These are phyloP conservation scores for Xenoacremonium recifei DNA, from an alignment of 2,329 filamentous ascomycete genomes.

Conservation along the genomic window DNA sequence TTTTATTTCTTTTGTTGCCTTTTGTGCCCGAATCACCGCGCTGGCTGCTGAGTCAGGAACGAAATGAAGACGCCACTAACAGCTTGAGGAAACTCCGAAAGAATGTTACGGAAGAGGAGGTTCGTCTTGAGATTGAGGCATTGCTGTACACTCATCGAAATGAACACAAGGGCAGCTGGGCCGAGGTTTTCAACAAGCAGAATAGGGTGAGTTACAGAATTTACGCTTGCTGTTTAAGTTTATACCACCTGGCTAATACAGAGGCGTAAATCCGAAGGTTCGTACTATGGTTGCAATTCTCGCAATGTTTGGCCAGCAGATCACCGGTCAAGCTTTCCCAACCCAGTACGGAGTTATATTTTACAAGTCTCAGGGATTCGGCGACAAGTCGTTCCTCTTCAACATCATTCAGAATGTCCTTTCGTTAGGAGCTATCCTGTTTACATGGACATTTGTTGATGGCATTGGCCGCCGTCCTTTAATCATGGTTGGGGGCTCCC, in stretches of 20 bases:
- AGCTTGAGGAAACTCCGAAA: slow-evolving; percentile 31
- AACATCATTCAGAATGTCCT: slow-evolving; percentile 18
- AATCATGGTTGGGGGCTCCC: slow-evolving; percentile 20
- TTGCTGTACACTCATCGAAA: slow-evolving; percentile 3
- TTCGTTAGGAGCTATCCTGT: slow-evolving; percentile 11
- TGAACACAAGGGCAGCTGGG: slow-evolving; percentile 6
- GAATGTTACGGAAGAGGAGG: slow-evolving; percentile 24
- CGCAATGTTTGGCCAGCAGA: slow-evolving; percentile 31
- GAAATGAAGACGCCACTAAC: slow-evolving; percentile 31
- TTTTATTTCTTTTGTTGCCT: slow-evolving; percentile 32
- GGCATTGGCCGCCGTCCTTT: slow-evolving; percentile 12
- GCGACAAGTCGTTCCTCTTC: slow-evolving; percentile 22
- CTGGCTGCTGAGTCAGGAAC: slow-evolving; percentile 38
- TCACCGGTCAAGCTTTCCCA: slow-evolving; percentile 31
- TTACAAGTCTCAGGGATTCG: slow-evolving; percentile 27
- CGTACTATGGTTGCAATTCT: slow-evolving; percentile 23
- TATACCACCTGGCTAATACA: no score
- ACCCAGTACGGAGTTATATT: slow-evolving; percentile 29
- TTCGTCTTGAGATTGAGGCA: slow-evolving; percentile 21
- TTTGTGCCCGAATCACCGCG: slow-evolving; percentile 46
- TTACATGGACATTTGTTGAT: slow-evolving; percentile 26
- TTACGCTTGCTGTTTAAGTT: no score
- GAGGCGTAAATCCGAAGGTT: no score
- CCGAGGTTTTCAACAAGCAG: slow-evolving; percentile 6
- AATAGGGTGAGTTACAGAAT: no score